A percentile compares a stretch with the other conserved stretches of the same genome.
phyloP scores from a whole-genome alignment of 345 rosid species.

The Leavenworthia alabamica region DNA sequence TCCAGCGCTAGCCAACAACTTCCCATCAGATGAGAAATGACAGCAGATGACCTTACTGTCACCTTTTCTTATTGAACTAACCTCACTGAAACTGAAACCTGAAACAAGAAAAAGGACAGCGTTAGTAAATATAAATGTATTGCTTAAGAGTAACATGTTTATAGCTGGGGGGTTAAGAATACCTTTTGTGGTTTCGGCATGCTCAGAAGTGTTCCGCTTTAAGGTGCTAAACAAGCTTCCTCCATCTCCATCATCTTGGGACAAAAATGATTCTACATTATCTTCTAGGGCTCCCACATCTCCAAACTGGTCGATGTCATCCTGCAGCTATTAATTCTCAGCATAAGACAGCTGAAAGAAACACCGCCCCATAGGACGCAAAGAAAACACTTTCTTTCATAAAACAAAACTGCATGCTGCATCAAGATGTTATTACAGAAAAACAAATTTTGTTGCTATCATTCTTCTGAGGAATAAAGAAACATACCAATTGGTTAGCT shows the following conservation, averaged over 20 bases:
- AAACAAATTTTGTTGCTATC: neutral
- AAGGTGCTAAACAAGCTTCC: constrained; percentile 78
- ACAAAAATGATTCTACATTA: constrained; percentile 85
- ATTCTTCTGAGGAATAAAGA: constrained; percentile 8
- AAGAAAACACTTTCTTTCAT: constrained; percentile 8
- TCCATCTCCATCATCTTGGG: constrained; percentile 88
- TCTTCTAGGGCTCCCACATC: constrained; percentile 91
- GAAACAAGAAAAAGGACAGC: constrained; percentile 34
- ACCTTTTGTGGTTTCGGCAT: constrained; percentile 80
- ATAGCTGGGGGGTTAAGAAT: constrained; percentile 15
- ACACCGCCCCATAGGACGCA: neutral
- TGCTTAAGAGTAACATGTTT: neutral
- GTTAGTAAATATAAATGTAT: constrained; percentile 20
- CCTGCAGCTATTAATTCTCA: constrained; percentile 52
- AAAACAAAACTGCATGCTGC: constrained; percentile 14
- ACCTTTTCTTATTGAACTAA: constrained; percentile 76
- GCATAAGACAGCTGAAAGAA: constrained; percentile 10
- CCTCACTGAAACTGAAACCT: constrained; percentile 79
- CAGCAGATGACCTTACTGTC: constrained; percentile 86
- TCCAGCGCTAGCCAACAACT: constrained; percentile 90
- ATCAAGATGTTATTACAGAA: constrained; percentile 1
- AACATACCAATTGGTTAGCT: constrained; percentile 76
- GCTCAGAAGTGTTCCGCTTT: constrained; percentile 68
- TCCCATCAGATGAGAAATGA: constrained; percentile 93
- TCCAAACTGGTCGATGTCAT: constrained; percentile 90